phyloP scores from a whole-genome alignment of 331 rosid genomes.

The Prunus yedoensis region DNA sequence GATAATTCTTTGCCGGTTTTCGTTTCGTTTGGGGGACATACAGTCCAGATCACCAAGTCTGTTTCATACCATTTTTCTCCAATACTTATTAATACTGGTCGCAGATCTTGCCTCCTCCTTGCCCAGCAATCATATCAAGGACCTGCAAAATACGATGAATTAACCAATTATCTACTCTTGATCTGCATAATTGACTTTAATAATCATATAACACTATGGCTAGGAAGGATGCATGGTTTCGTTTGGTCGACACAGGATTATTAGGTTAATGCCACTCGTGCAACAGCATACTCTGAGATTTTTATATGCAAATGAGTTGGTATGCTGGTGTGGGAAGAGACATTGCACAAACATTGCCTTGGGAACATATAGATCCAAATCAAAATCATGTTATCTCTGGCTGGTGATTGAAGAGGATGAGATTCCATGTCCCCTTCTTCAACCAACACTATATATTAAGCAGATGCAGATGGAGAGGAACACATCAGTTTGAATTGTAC shows the following conservation, averaged over 20 bases:
- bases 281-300: background rate
- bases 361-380: background rate
- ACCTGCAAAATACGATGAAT: background rate
- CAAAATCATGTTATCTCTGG: conserved; percentile 11
- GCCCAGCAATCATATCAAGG: background rate
- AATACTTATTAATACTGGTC: too few species aligned
- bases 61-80: background rate
- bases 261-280: background rate
- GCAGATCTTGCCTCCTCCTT: background rate
- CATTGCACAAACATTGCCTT: background rate
- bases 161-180: background rate
- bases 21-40: background rate
- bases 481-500: conserved; percentile 19
- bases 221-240: background rate
- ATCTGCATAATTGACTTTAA: conserved; percentile 42
- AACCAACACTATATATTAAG: conserved; percentile 10
- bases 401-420: conserved; percentile 26
- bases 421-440: conserved; percentile 16
- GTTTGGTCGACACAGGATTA: background rate
- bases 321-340: background rate
- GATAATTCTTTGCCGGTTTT: background rate
- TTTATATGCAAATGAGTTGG: background rate
- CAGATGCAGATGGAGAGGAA: background rate
- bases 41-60: background rate
- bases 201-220: background rate